phyloP scores from a whole-genome alignment of 2,329 filamentous ascomycete genomes.

The Diaporthe destruens region DNA sequence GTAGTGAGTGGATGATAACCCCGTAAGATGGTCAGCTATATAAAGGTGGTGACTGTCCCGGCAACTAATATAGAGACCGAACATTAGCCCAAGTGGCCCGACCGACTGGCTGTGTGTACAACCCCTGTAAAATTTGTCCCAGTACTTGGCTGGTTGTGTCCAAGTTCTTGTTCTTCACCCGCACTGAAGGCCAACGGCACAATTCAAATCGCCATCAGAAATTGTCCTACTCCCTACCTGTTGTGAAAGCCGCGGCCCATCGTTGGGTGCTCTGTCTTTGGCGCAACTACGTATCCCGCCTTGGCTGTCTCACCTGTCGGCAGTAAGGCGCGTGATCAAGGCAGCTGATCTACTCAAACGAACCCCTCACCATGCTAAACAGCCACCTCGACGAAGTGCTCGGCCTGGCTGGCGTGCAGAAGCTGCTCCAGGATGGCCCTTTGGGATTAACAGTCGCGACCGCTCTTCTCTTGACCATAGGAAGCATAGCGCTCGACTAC shows the following conservation, averaged over 20 bases:
- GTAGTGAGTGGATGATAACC: neutral
- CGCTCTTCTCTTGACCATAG: constrained; percentile 44
- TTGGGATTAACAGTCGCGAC: constrained; percentile 35
- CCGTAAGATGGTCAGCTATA: neutral
- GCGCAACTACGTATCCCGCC: neutral
- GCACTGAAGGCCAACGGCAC: neutral
- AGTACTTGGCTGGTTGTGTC: neutral
- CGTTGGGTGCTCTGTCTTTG: neutral
- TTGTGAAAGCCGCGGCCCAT: neutral
- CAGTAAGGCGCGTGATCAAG: too few species aligned
- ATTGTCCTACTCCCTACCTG: neutral
- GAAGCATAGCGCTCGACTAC: constrained; percentile 57
- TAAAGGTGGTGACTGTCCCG: constrained; percentile 4
- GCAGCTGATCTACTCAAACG: neutral
- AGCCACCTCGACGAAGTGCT: constrained; percentile 28
- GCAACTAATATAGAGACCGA: constrained; percentile 8
- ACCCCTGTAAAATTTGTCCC: neutral
- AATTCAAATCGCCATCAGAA: neutral
- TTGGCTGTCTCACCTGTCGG: too few species aligned
- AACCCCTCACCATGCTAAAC: constrained; percentile 30
- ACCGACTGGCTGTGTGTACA: neutral
- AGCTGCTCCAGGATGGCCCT: constrained; percentile 10
- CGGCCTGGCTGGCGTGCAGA: constrained; percentile 14
- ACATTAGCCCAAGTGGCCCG: neutral
- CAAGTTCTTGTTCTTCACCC: neutral